A percentile compares a stretch with the other conserved stretches of the same genome.
Conservation (phyloP, 257 asterid species). For the Lycium ferocissimum region DNA sequence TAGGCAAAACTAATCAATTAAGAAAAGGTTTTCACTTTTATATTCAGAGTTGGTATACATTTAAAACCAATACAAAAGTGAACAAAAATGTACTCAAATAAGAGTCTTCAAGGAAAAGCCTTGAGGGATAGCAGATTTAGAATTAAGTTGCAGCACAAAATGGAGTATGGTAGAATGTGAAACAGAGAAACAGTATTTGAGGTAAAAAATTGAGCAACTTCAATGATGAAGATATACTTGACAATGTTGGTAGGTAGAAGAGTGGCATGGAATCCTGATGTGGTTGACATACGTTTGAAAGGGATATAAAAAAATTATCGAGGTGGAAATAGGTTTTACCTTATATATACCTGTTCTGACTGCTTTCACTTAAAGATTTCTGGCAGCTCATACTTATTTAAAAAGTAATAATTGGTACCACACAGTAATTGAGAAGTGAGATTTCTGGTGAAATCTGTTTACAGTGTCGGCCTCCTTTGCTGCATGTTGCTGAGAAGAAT, state of each 20-base stretch:
- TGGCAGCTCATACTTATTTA: neutral
- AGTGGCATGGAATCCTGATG: neutral
- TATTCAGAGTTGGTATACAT: neutral
- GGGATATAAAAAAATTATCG: neutral
- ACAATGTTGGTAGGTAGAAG: conserved; percentile 11
- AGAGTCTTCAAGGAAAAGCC: neutral
- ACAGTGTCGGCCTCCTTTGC: neutral
- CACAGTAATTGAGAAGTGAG: neutral
- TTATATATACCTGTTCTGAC: neutral
- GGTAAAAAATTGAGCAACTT: neutral
- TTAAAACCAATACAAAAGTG: neutral
- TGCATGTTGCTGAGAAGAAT: conserved; percentile 10
- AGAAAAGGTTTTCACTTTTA: conserved; percentile 9
- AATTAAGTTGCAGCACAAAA: neutral
- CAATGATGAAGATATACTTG: conserved; percentile 1
- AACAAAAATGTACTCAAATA: neutral
- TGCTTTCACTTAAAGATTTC: neutral
- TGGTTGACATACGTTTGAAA: neutral
- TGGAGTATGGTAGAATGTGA: neutral
- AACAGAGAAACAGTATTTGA: neutral
- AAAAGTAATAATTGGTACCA: neutral
- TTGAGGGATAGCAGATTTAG: neutral
- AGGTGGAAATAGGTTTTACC: neutral
- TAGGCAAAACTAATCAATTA: conserved; percentile 13
- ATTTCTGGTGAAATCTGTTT: neutral